These are phyloP conservation scores for Wickerhamiella pararugosa DNA, from an alignment of 1,139 yeast species.

Conservation along the genomic window DNA sequence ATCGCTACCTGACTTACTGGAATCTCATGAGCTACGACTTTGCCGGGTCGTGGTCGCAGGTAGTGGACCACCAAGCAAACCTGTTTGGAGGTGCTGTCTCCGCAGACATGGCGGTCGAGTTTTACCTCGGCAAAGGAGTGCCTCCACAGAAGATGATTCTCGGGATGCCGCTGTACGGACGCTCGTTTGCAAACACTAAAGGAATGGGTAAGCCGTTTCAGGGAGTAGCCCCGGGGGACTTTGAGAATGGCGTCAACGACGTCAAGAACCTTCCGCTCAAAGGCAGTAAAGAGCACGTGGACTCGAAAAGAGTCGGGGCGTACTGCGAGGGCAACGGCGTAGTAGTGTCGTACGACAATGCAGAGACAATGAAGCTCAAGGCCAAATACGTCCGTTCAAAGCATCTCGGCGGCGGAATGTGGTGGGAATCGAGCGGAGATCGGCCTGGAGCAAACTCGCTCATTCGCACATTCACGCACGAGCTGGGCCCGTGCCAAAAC, in stretches of 20 bases:
- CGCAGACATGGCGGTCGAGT: constrained; percentile 35
- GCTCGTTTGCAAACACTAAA: constrained; percentile 40
- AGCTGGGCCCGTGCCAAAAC: constrained; percentile 9
- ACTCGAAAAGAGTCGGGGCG: constrained; percentile 42
- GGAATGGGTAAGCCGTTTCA: constrained; percentile 33
- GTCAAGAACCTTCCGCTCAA: constrained; percentile 39
- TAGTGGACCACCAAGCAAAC: constrained; percentile 56
- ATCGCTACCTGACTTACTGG: constrained; percentile 48
- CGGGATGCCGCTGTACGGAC: constrained; percentile 85
- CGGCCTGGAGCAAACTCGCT: constrained; percentile 18
- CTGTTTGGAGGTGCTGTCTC: constrained; percentile 38
- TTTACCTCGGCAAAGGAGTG: constrained; percentile 33
- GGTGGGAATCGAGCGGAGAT: constrained; percentile 92
- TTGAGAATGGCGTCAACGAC: constrained; percentile 39
- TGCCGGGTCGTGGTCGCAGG: constrained; percentile 59
- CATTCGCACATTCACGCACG: constrained; percentile 18
- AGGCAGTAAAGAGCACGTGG: constrained; percentile 34
- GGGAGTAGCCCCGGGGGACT: constrained; percentile 37
- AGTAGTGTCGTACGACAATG: constrained; percentile 55
- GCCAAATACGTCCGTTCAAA: constrained; percentile 39
- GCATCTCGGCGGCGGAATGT: constrained; percentile 69
- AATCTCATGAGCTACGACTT: constrained; percentile 88
- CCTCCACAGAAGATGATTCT: constrained; percentile 41
- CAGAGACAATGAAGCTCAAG: constrained; percentile 38
- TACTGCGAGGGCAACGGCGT: constrained; percentile 32